These are phyloP conservation scores for Trichoderma sp. DNA, from an alignment of 2,329 filamentous ascomycete genomes.

Conservation along the genomic window DNA sequence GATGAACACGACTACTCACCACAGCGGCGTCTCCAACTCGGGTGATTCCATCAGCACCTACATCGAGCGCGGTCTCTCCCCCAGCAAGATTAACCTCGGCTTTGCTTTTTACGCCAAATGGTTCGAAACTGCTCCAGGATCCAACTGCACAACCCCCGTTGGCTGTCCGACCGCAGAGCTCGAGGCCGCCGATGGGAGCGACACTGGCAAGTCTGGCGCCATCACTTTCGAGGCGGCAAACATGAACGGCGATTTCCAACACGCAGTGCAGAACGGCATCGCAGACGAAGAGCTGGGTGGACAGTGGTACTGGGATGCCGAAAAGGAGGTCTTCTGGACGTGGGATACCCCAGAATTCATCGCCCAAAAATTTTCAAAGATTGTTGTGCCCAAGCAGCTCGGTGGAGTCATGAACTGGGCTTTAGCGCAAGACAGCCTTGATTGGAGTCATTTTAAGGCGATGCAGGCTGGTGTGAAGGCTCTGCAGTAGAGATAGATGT, in stretches of 20 bases:
- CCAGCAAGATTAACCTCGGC: slow-evolving; percentile 64
- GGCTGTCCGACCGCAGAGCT: slow-evolving; percentile 63
- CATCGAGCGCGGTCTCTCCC: slow-evolving; percentile 57
- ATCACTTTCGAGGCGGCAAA: slow-evolving; percentile 46
- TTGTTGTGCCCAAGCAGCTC: slow-evolving; percentile 47
- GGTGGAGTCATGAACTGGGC: slow-evolving; percentile 60
- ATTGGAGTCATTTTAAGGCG: slow-evolving; percentile 49
- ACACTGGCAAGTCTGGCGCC: slow-evolving; percentile 55
- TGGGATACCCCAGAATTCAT: slow-evolving; percentile 59
- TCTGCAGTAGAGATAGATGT: background rate
- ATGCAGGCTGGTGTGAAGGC: slow-evolving; percentile 40
- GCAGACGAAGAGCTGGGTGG: slow-evolving; percentile 55
- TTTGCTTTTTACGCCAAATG: slow-evolving; percentile 73
- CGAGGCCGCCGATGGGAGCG: slow-evolving; percentile 63
- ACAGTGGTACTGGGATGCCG: slow-evolving; percentile 58
- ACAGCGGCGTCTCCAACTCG: slow-evolving; percentile 61
- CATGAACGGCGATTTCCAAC: slow-evolving; percentile 44
- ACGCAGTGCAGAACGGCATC: slow-evolving; percentile 46
- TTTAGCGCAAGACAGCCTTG: slow-evolving; percentile 52
- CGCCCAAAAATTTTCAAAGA: slow-evolving; percentile 50
- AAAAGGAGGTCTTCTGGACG: slow-evolving; percentile 55
- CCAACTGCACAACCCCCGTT: slow-evolving; percentile 52
- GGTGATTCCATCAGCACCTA: slow-evolving; percentile 62
- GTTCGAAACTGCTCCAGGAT: slow-evolving; percentile 58
- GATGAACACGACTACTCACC: slow-evolving; percentile 67